phyloP scores from a whole-genome alignment of 1,284 basidiomycete genomes.

The Ceratobasidium sp. region DNA sequence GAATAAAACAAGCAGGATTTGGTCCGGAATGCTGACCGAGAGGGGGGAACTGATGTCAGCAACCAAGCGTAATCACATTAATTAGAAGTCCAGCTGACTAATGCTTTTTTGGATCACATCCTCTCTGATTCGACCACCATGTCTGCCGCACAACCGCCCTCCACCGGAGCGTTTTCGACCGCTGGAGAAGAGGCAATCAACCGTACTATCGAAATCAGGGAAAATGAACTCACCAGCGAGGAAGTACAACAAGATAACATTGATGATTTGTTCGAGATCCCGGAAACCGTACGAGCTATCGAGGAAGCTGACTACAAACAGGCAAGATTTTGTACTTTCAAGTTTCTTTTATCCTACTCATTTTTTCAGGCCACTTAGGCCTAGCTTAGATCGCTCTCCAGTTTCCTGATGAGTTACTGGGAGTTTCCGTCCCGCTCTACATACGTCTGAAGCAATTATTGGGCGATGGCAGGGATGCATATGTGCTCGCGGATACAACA shows the following conservation, averaged over 20 bases:
- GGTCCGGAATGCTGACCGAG: constrained; percentile 6
- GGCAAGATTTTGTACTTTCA: constrained; percentile 58
- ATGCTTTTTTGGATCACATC: constrained; percentile 6
- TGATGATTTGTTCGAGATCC: constrained; percentile 72
- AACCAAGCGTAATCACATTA: constrained; percentile 9
- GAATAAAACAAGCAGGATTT: constrained; percentile 9
- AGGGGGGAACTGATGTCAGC: constrained; percentile 1
- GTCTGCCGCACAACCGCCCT: constrained; percentile 29
- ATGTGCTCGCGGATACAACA: constrained; percentile 95
- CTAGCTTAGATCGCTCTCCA: constrained; percentile 83
- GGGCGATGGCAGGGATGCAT: constrained; percentile 71
- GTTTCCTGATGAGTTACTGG: constrained; percentile 94
- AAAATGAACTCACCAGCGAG: constrained; percentile 56
- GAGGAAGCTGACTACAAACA: constrained; percentile 67
- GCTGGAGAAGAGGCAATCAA: constrained; percentile 72
- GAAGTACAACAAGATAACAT: constrained; percentile 57
- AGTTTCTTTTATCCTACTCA: constrained; percentile 25
- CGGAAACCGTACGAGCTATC: constrained; percentile 67
- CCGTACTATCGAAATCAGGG: constrained; percentile 63
- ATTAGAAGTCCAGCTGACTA: constrained; percentile 25
- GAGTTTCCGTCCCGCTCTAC: constrained; percentile 90
- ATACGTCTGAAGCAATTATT: constrained; percentile 72
- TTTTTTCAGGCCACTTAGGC: constrained; percentile 31
- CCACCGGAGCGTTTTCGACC: constrained; percentile 63
- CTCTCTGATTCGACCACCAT: constrained; percentile 11